These are phyloP conservation scores for Puccinellia tenuiflora DNA, from an alignment of 176 grass and related monocot genomes.

Conservation along the genomic window DNA sequence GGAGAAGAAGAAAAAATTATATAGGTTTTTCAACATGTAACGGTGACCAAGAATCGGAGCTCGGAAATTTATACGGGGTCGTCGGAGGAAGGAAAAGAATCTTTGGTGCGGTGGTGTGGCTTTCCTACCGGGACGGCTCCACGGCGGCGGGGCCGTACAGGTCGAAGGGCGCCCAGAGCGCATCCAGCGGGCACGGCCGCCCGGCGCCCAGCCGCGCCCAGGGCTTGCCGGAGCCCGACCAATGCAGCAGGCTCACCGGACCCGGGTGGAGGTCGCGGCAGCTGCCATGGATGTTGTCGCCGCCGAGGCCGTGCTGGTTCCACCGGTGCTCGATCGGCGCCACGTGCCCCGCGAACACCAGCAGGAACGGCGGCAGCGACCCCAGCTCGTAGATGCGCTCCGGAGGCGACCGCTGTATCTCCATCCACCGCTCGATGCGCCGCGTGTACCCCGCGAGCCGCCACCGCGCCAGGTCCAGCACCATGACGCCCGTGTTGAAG, in stretches of 20 bases:
- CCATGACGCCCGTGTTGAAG: constrained; percentile 93
- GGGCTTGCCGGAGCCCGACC: constrained; percentile 89
- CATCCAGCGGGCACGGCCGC: constrained; percentile 75
- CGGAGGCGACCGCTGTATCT: constrained; percentile 62
- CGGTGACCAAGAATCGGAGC: constrained; percentile 49
- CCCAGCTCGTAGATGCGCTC: constrained; percentile 91
- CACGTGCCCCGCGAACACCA: constrained; percentile 89
- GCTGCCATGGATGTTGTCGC: constrained; percentile 81
- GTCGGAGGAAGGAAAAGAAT: constrained; percentile 48
- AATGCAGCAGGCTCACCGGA: constrained; percentile 90
- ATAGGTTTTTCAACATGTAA: constrained; percentile 57
- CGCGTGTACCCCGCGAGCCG: constrained; percentile 50
- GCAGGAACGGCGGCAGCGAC: constrained; percentile 80
- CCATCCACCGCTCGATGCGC: constrained; percentile 88
- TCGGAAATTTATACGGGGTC: constrained; percentile 49
- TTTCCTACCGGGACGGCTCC: constrained; percentile 68
- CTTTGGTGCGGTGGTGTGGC: background rate
- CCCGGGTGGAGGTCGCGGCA: constrained; percentile 90
- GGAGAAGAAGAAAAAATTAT: constrained; percentile 20
- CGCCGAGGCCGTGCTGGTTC: constrained; percentile 96
- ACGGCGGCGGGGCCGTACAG: constrained; percentile 54
- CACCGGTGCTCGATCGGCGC: constrained; percentile 91
- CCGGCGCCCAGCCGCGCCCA: constrained; percentile 71
- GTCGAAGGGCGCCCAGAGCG: constrained; percentile 90
- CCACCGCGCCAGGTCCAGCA: constrained; percentile 71